phyloP scores from a whole-genome alignment of 2,329 filamentous ascomycete species.

The Cladosporium sp. region DNA sequence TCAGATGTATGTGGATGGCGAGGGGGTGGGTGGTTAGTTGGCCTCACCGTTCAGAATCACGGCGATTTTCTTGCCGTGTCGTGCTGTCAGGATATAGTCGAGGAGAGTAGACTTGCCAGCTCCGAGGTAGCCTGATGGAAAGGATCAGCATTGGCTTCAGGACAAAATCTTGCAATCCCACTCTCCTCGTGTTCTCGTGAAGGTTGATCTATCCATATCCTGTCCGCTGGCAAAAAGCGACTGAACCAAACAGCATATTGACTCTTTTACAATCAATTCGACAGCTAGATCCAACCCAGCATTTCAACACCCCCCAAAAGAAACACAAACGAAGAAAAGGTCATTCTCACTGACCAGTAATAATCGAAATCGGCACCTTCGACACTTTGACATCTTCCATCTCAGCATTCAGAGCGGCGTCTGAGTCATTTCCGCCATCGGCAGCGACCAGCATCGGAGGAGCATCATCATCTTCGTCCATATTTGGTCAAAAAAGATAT shows the following conservation, averaged over 20 bases:
- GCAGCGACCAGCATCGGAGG: constrained; percentile 62
- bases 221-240: no score
- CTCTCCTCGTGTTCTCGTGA: no score
- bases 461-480: constrained; percentile 61
- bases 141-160: no score
- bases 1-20: background rate
- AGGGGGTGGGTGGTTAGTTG: background rate
- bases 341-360: constrained; percentile 59
- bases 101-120: constrained; percentile 93
- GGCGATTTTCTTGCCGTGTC: constrained; percentile 96
- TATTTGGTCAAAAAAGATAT: constrained; percentile 32
- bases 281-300: background rate
- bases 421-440: constrained; percentile 24
- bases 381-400: constrained; percentile 49
- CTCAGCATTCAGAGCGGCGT: constrained; percentile 31
- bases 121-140: constrained; percentile 75
- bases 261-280: no score
- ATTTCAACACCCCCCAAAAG: background rate
- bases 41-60: constrained; percentile 83
- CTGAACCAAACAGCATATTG: background rate
- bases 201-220: no score
- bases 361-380: constrained; percentile 80
- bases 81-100: constrained; percentile 91
- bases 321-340: background rate
- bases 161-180: background rate